Evolutionary conservation across 2,329 filamentous ascomycete genomes (phyloP).

Genomic region (Chrysosporium keratinophilum): DNA sequence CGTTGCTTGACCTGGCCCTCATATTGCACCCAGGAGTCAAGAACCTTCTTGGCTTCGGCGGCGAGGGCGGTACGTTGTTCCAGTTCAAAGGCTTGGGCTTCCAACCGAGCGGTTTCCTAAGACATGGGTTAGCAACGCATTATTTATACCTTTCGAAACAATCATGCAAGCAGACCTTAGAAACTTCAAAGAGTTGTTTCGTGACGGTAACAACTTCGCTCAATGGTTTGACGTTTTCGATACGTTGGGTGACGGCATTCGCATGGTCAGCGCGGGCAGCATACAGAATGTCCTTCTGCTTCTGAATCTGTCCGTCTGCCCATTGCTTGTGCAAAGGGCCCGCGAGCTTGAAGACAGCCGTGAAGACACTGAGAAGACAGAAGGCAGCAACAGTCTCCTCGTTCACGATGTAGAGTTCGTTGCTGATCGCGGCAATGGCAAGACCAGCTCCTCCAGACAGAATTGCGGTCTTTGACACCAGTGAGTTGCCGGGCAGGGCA

Average conservation of each 20-base stretch:
- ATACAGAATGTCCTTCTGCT: conserved; percentile 93
- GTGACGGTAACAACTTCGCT: conserved; percentile 89
- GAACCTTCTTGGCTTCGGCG: conserved; percentile 82
- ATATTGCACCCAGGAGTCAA: conserved; percentile 98
- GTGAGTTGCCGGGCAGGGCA: conserved; percentile 78
- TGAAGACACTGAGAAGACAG: conserved; percentile 88
- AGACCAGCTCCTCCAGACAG: conserved; percentile 85
- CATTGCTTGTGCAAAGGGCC: conserved; percentile 87
- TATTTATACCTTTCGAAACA: not conserved
- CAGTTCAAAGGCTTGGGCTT: conserved; percentile 91
- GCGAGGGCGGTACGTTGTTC: conserved; percentile 92
- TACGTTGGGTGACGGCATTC: conserved; percentile 85
- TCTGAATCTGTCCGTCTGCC: conserved; percentile 78
- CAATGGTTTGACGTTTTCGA: conserved; percentile 90
- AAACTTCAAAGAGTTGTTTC: conserved; percentile 93
- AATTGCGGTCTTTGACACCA: conserved; percentile 93
- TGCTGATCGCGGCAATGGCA: conserved; percentile 91
- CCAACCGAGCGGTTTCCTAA: conserved; percentile 91
- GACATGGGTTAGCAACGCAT: conserved; percentile 11
- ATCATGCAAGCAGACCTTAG: conserved; percentile 58
- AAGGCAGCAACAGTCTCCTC: conserved; percentile 94
- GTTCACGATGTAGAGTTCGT: conserved; percentile 99
- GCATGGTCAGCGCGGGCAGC: conserved; percentile 89
- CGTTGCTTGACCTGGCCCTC: conserved; percentile 98
- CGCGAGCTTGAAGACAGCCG: conserved; percentile 81